These are phyloP conservation scores for Ustilago crameri DNA, from an alignment of 1,284 basidiomycete genomes.

Conservation along the genomic window DNA sequence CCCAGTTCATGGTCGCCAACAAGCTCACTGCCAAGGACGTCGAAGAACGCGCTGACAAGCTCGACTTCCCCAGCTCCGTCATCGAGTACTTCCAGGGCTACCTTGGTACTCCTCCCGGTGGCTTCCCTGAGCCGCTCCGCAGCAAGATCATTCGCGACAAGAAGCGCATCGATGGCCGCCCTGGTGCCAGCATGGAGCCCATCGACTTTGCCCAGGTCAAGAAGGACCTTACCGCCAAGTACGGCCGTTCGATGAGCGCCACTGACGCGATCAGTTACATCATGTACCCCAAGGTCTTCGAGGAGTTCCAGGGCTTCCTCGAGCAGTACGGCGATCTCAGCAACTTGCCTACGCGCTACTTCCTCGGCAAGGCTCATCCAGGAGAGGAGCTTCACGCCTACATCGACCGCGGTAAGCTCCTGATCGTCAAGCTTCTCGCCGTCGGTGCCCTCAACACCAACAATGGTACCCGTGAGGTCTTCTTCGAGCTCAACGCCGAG, in stretches of 20 bases:
- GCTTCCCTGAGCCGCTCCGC: slow-evolving; percentile 97
- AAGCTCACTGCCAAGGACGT: slow-evolving; percentile 87
- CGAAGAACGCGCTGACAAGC: slow-evolving; percentile 81
- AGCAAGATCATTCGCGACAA: slow-evolving; percentile 92
- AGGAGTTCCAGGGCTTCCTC: slow-evolving; percentile 93
- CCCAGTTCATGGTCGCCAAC: slow-evolving; percentile 96
- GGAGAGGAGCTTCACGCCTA: slow-evolving; percentile 96
- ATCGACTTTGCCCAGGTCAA: slow-evolving; percentile 97
- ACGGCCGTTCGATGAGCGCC: slow-evolving; percentile 86
- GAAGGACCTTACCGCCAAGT: slow-evolving; percentile 89
- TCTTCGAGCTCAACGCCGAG: slow-evolving; percentile 79
- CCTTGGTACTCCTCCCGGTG: slow-evolving; percentile 80
- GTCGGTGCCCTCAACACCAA: slow-evolving; percentile 91
- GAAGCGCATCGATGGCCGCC: slow-evolving; percentile 90
- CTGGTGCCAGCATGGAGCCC: slow-evolving; percentile 85
- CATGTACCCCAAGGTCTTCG: slow-evolving; percentile 97
- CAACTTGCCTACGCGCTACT: slow-evolving; percentile 89
- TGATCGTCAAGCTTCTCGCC: slow-evolving; percentile 95
- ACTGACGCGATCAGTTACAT: slow-evolving; percentile 91
- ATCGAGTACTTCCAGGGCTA: slow-evolving; percentile 77
- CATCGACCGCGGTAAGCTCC: slow-evolving; percentile 93
- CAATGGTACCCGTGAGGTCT: slow-evolving; percentile 92
- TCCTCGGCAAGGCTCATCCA: slow-evolving; percentile 89
- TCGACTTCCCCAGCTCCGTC: slow-evolving; percentile 89
- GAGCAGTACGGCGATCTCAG: slow-evolving; percentile 91